phyloP scores from a whole-genome alignment of 495 filamentous ascomycete genomes.

The Penicillium goetzii region DNA sequence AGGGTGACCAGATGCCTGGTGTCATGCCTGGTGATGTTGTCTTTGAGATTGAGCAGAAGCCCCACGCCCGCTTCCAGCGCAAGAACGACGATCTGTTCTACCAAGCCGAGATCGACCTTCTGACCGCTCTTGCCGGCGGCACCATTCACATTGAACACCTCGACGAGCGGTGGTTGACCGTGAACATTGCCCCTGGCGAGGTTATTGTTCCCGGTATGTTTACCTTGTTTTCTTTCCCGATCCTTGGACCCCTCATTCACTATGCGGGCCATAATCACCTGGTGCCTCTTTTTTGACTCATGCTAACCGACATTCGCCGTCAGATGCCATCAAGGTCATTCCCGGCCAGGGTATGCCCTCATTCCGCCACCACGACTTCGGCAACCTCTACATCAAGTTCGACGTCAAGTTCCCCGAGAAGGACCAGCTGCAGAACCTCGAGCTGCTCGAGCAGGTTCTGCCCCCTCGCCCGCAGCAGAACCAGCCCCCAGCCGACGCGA shows the following conservation, averaged over 20 bases:
- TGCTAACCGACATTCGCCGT: background rate
- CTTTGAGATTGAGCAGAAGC: slow-evolving; percentile 98
- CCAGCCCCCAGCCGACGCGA: slow-evolving; percentile 73
- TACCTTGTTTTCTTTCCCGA: background rate
- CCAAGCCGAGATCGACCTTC: slow-evolving; percentile 91
- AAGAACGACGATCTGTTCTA: slow-evolving; percentile 97
- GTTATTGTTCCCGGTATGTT: slow-evolving; percentile 89
- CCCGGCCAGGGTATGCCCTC: slow-evolving; percentile 98
- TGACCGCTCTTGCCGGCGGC: slow-evolving; percentile 92
- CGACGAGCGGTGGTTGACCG: slow-evolving; percentile 92
- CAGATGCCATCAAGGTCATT: slow-evolving; percentile 91
- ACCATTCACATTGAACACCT: slow-evolving; percentile 91
- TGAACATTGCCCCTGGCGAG: slow-evolving; percentile 89
- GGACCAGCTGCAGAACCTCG: slow-evolving; percentile 54
- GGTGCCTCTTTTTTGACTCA: background rate
- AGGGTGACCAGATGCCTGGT: slow-evolving; percentile 95
- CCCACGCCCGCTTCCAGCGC: slow-evolving; percentile 90
- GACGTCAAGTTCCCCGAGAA: slow-evolving; percentile 90
- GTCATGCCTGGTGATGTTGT: slow-evolving; percentile 91
- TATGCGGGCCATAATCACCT: background rate
- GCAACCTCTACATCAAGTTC: slow-evolving; percentile 98
- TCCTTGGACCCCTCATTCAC: background rate
- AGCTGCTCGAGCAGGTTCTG: slow-evolving; percentile 77
- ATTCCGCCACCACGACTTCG: slow-evolving; percentile 90
- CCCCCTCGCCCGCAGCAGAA: slow-evolving; percentile 66